Percentiles rank a stretch among this genome's conserved stretches.
Evolutionary conservation across 345 rosid species (phyloP).

Genomic region (Salix dunnii): DNA sequence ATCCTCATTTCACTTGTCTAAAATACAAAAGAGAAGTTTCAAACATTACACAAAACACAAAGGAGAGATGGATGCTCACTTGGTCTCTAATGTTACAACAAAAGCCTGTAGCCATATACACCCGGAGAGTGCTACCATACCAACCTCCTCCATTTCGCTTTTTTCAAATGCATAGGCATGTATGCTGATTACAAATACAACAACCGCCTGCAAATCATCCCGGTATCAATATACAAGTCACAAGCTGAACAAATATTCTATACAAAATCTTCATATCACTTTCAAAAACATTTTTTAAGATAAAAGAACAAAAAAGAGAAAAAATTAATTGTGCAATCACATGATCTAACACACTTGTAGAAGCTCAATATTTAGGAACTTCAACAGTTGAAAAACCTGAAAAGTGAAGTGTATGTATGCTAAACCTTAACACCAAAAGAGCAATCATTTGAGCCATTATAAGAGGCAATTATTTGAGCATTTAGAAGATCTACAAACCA

Average conservation of each 20-base stretch:
- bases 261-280: too few relatives aligned
- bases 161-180: slow-evolving; percentile 81
- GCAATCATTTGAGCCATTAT: neutral
- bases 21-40: neutral
- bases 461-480: neutral
- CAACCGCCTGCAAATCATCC: slow-evolving; percentile 68
- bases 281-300: too few relatives aligned
- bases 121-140: slow-evolving; percentile 95
- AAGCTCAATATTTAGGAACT: neutral
- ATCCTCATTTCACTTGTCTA: neutral
- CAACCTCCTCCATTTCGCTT: slow-evolving; percentile 94
- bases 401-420: neutral
- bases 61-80: slow-evolving; percentile 42
- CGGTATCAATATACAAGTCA: neutral
- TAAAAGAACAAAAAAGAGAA: neutral
- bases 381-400: neutral
- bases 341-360: neutral
- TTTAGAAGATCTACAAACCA: neutral
- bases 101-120: slow-evolving; percentile 98
- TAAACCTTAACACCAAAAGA: neutral
- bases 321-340: neutral
- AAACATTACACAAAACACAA: neutral
- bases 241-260: neutral
- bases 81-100: slow-evolving; percentile 88
- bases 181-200: slow-evolving; percentile 79